These are phyloP conservation scores for Ustilago trichophora DNA, from an alignment of 1,284 basidiomycete genomes.

Conservation along the genomic window DNA sequence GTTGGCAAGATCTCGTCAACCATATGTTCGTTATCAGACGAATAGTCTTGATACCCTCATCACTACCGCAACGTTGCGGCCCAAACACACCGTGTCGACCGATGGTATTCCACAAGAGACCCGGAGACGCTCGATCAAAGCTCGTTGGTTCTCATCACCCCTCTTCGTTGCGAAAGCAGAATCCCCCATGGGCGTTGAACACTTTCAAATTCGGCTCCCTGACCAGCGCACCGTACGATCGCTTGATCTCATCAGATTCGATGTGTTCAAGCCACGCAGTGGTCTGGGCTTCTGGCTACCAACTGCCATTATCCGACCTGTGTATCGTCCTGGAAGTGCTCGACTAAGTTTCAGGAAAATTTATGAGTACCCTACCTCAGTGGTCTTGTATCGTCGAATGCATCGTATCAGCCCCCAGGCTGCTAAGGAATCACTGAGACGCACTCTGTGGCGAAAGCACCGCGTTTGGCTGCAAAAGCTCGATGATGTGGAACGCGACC, in stretches of 20 bases:
- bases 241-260: neutral
- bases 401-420: neutral
- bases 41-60: too few relatives aligned
- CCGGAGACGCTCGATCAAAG: too few relatives aligned
- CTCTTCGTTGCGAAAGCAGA: too few relatives aligned
- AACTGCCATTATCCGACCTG: slow-evolving; percentile 1
- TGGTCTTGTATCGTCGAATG: neutral
- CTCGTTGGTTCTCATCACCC: too few relatives aligned
- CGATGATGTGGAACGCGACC: neutral
- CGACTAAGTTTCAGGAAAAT: neutral
- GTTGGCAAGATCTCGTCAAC: too few relatives aligned
- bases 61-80: too few relatives aligned
- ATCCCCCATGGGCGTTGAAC: too few relatives aligned
- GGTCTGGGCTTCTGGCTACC: neutral
- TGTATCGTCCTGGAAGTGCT: too few relatives aligned
- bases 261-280: neutral
- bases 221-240: neutral
- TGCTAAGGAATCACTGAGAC: neutral
- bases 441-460: neutral
- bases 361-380: slow-evolving; percentile 12
- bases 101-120: too few relatives aligned
- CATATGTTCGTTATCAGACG: too few relatives aligned
- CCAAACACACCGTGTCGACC: too few relatives aligned
- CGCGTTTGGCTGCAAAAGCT: slow-evolving; percentile 5
- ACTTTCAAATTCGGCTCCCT: too few relatives aligned